These are phyloP conservation scores for Monoraphidium neglectum DNA, from an alignment of 139 green algal genomes.

Conservation along the genomic window DNA sequence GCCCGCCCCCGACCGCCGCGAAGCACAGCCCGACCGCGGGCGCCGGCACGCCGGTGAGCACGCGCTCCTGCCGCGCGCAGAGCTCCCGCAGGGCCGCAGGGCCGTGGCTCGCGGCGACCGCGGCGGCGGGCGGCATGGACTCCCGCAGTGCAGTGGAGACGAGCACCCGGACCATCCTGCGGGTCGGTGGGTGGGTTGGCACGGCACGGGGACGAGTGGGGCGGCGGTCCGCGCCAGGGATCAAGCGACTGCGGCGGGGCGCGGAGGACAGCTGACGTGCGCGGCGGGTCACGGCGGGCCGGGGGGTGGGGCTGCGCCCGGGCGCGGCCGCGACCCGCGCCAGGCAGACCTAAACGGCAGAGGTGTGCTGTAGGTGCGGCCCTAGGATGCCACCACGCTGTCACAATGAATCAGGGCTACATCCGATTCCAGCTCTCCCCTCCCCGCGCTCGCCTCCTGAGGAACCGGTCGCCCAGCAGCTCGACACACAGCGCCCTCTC, in stretches of 20 bases:
- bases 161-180: constrained; percentile 20
- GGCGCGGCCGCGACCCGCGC: too few relatives aligned
- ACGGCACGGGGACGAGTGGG: too few relatives aligned
- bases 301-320: too few relatives aligned
- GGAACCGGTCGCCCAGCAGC: constrained; percentile 52
- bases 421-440: constrained; percentile 31
- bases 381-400: too few relatives aligned
- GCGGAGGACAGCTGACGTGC: too few relatives aligned
- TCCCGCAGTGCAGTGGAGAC: constrained; percentile 32
- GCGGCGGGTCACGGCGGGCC: too few relatives aligned
- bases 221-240: too few relatives aligned
- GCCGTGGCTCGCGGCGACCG: neutral
- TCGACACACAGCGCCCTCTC: constrained; percentile 41
- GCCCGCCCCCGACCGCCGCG: constrained; percentile 37
- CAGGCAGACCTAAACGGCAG: too few relatives aligned
- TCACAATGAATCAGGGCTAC: too few relatives aligned
- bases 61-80: constrained; percentile 1
- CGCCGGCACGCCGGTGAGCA: constrained; percentile 31
- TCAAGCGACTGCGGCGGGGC: too few relatives aligned
- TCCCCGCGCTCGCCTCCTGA: constrained; percentile 50
- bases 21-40: constrained; percentile 45
- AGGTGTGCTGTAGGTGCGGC: too few relatives aligned
- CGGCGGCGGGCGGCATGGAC: neutral
- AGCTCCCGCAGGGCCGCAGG: constrained; percentile 2
- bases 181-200: constrained; percentile 2